A percentile compares a stretch with the other conserved stretches of the same genome.
phyloP scores from a whole-genome alignment of 2,329 filamentous ascomycete genomes.

The Cercospora berteroae region DNA sequence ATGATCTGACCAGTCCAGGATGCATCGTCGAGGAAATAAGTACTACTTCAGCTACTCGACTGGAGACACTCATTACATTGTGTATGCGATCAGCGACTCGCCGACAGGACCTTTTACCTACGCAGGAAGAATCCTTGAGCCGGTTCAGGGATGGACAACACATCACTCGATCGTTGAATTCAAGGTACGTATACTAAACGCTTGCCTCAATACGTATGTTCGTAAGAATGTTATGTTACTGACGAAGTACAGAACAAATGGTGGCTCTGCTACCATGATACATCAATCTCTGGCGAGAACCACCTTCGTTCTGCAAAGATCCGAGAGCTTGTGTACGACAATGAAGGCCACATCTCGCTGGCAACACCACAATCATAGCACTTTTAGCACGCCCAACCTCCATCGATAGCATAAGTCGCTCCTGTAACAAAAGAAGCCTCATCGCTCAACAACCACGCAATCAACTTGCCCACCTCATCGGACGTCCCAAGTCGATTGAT shows the following conservation, averaged over 20 bases:
- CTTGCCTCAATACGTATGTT: not conserved
- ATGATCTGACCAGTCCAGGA: constrained; percentile 45
- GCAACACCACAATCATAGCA: constrained; percentile 28
- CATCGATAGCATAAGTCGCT: constrained; percentile 49
- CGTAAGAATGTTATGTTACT: too few species aligned
- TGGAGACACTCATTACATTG: constrained; percentile 70
- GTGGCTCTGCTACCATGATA: constrained; percentile 77
- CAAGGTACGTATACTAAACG: constrained; percentile 33
- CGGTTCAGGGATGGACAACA: constrained; percentile 77
- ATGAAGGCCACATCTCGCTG: constrained; percentile 58
- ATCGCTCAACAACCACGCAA: constrained; percentile 51
- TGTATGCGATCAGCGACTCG: constrained; percentile 63
- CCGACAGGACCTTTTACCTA: constrained; percentile 74
- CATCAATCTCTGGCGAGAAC: constrained; percentile 64
- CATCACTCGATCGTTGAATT: constrained; percentile 78
- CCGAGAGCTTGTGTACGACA: constrained; percentile 70
- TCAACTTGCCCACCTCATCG: constrained; percentile 36
- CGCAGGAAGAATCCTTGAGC: constrained; percentile 68
- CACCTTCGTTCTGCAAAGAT: constrained; percentile 73
- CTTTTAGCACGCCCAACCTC: constrained; percentile 36
- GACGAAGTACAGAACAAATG: constrained; percentile 52
- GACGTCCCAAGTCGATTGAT: constrained; percentile 29
- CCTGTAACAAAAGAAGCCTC: constrained; percentile 50
- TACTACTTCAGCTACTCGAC: constrained; percentile 34
- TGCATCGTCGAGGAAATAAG: constrained; percentile 57